Evolutionary conservation across 1,284 basidiomycete genomes (phyloP), one percentile per base, ranked within the genome.

Genomic region (Rhodotorula sp.): DNA sequence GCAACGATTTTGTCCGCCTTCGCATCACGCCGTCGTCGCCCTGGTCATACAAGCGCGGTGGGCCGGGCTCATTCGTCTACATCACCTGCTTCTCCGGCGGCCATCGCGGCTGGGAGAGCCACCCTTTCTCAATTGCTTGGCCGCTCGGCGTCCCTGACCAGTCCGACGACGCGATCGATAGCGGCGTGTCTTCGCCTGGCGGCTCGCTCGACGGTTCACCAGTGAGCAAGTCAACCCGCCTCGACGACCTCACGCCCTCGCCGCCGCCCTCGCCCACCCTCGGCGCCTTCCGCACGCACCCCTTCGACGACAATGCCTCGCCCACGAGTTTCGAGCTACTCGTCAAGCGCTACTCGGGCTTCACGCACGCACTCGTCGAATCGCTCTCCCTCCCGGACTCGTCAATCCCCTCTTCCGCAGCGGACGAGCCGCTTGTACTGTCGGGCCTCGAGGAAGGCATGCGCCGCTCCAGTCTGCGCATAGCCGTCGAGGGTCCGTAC

Each of bases 61-160:
- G 72, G 5, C 72, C 75, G 0, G 75, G 75, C 22, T 61, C 62
- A 0, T 74, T 74, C 55, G 70, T 76, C 57, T 76, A 70, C 61
- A 50, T 76, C 44, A 57, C 67, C 21, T 53, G 60, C 15, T 70
- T 22, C 29, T 56, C 62, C 53, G 25, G 64, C 25, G 46, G 37
- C 25, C 50, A 59, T 44, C 65, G 39, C 37, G 39, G 63, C 19
- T 66, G 53, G 50, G 62, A 76, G 56, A 53, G 51, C 10, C 75
- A 76, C 54, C 75, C 75, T 1, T 76, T 76, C 61, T 60, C 70
- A 15, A 60, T 71, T 50, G 58, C 70, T 1, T 70, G 60, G 61
- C 70, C 70, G 10, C 41, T 57, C n/a, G 69, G 61, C 41, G 61
- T 67, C 37, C 63, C 61, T 56, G 55, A 56, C 17, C n/a, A 25